Conservation (phyloP, 345 rosid genomes). For the Passiflora organensis region DNA sequence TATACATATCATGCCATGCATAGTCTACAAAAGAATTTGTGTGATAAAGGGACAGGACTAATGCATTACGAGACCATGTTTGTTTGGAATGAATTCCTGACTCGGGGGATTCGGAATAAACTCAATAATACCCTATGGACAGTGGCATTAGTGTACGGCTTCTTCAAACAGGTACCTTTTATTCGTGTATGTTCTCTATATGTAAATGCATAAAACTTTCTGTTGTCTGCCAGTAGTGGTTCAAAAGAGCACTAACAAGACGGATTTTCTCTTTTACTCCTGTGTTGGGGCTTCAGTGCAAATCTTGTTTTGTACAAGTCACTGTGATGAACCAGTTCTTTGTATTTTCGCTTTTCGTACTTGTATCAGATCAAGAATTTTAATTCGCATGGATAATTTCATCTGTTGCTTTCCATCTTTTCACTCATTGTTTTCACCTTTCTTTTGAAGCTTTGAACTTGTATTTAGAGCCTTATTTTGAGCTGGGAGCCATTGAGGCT, state of each 20-base stretch:
- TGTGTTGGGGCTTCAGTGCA: too few species aligned
- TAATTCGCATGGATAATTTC: too few species aligned
- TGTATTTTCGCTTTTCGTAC: too few species aligned
- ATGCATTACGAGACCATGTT: conserved; percentile 70
- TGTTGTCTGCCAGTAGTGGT: too few species aligned
- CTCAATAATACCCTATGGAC: conserved; percentile 80
- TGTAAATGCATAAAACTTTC: background rate
- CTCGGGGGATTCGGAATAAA: conserved; percentile 56
- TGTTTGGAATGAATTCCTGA: conserved; percentile 92
- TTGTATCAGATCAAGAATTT: too few species aligned
- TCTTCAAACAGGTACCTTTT: conserved; percentile 75
- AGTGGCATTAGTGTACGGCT: conserved; percentile 89
- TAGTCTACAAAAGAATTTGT: conserved; percentile 77
- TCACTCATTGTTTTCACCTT: background rate
- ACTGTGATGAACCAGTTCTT: too few species aligned
- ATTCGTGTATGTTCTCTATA: background rate
- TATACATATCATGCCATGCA: conserved; percentile 81
- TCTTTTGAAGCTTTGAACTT: background rate
- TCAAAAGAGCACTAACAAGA: too few species aligned
- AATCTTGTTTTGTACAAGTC: too few species aligned
- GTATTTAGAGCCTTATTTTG: background rate
- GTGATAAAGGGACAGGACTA: conserved; percentile 37
- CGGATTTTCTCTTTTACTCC: too few species aligned
- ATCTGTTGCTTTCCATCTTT: too few species aligned
- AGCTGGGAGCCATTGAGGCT: conserved; percentile 1